Evolutionary conservation across 75 land plant species (phyloP).

Genomic region (Selaginella moellendorffii): DNA sequence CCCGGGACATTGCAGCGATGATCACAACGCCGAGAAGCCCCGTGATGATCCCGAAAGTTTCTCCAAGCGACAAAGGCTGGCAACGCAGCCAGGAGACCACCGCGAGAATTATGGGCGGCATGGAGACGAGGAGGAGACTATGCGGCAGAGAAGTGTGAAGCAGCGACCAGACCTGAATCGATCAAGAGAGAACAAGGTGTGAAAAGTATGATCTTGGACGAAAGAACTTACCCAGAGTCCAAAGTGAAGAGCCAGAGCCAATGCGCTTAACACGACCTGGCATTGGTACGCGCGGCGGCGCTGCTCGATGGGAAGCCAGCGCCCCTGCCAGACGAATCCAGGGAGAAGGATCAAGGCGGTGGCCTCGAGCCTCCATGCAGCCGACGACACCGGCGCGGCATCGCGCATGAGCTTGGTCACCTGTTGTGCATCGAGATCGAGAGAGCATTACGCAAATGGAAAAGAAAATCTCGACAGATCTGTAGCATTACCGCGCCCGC

Average conservation of each 20-base stretch:
- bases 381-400: constrained; percentile 19
- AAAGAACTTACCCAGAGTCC: constrained; percentile 20
- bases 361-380: constrained; percentile 21
- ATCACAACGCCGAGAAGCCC: constrained; percentile 15
- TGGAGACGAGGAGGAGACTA: constrained; percentile 16
- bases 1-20: constrained; percentile 15
- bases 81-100: constrained; percentile 12
- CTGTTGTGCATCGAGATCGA: constrained; percentile 1
- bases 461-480: not conserved
- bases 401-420: constrained; percentile 16
- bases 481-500: constrained; percentile 16
- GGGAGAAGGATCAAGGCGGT: constrained; percentile 20
- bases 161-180: constrained; percentile 21
- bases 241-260: constrained; percentile 21
- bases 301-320: not conserved
- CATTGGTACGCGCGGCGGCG: constrained; percentile 4
- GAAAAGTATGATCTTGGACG: not conserved
- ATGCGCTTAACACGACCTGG: constrained; percentile 7
- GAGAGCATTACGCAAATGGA: not conserved
- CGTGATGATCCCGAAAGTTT: constrained; percentile 12
- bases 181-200: not conserved
- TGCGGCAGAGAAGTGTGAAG: constrained; percentile 20
- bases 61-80: constrained; percentile 16
- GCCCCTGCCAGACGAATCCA: constrained; percentile 22
- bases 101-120: constrained; percentile 18